These are phyloP conservation scores for Syzygium grande DNA, from an alignment of 345 rosid genomes.

Conservation along the genomic window DNA sequence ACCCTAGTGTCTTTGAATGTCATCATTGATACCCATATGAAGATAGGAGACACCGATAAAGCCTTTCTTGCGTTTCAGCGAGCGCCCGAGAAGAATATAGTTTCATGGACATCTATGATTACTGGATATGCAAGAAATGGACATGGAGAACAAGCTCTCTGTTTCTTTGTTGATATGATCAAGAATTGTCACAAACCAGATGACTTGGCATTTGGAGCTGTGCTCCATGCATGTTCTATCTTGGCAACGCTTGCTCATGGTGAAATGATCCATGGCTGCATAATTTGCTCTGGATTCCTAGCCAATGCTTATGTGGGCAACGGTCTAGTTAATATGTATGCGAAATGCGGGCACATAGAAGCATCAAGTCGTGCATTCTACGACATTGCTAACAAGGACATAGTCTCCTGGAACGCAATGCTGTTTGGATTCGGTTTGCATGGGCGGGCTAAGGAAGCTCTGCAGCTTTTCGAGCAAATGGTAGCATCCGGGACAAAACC, in stretches of 20 bases:
- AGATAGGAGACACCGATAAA: conserved; percentile 36
- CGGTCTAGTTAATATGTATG: conserved; percentile 70
- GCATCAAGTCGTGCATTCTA: conserved; percentile 41
- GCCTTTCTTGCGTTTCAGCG: conserved; percentile 37
- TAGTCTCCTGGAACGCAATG: conserved; percentile 74
- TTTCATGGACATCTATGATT: conserved; percentile 76
- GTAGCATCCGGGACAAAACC: conserved; percentile 42
- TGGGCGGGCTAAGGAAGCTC: conserved; percentile 47
- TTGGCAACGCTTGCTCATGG: conserved; percentile 53
- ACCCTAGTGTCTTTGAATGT: conserved; percentile 70
- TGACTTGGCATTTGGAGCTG: conserved; percentile 53
- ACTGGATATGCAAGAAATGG: conserved; percentile 57
- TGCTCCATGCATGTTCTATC: conserved; percentile 65
- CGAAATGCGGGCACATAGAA: conserved; percentile 56
- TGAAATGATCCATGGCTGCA: conserved; percentile 58
- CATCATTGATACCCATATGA: conserved; percentile 62
- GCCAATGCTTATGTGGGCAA: conserved; percentile 55
- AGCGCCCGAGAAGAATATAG: conserved; percentile 47
- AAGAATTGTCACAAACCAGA: conserved; percentile 26
- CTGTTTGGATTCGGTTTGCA: conserved; percentile 66
- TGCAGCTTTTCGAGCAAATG: conserved; percentile 49
- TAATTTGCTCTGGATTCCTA: conserved; percentile 45
- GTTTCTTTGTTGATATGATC: conserved; percentile 42
- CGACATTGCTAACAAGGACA: conserved; percentile 46
- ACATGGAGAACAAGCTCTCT: conserved; percentile 48